Conservation (phyloP, 352 stramenopile species). For the Blastocystis sp. region DNA sequence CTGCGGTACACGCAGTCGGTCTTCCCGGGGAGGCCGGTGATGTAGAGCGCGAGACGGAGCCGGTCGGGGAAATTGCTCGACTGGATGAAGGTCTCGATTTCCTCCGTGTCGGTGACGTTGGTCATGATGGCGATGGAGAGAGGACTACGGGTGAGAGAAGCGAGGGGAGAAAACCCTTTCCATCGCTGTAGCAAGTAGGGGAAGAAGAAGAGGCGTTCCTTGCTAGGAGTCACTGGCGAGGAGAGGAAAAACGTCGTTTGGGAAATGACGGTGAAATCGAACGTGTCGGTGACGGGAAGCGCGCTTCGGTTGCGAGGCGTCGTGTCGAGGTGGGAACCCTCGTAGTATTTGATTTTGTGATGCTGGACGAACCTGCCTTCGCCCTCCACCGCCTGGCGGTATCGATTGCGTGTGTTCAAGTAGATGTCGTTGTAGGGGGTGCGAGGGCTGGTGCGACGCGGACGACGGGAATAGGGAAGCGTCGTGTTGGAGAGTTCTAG, state of each 20-base stretch:
- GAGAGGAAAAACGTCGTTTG: background rate
- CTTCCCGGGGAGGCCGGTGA: background rate
- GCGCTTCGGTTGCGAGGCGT: constrained; percentile 7
- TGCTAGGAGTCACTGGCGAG: background rate
- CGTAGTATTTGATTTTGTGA: constrained; percentile 23
- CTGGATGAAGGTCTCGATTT: background rate
- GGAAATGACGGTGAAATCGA: constrained; percentile 32
- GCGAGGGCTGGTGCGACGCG: background rate
- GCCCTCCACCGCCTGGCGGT: background rate
- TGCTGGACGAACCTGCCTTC: constrained; percentile 18
- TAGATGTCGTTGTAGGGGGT: constrained; percentile 30
- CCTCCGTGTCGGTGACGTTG: background rate
- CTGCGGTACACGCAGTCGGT: constrained; percentile 25
- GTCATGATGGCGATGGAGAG: constrained; percentile 17
- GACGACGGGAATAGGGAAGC: background rate
- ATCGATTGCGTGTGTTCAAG: background rate
- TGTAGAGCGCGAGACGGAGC: constrained; percentile 3
- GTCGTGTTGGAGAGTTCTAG: background rate
- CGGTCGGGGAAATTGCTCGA: background rate
- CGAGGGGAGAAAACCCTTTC: background rate
- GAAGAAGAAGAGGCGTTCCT: constrained; percentile 46
- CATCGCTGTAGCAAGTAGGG: background rate
- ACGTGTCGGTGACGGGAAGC: background rate
- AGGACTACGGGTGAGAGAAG: background rate
- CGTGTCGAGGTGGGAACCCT: background rate